A percentile compares a stretch with the other conserved stretches of the same genome.
These are phyloP conservation scores for Colletotrichum sp. DNA, from an alignment of 2,329 filamentous ascomycete species.

Conservation along the genomic window DNA sequence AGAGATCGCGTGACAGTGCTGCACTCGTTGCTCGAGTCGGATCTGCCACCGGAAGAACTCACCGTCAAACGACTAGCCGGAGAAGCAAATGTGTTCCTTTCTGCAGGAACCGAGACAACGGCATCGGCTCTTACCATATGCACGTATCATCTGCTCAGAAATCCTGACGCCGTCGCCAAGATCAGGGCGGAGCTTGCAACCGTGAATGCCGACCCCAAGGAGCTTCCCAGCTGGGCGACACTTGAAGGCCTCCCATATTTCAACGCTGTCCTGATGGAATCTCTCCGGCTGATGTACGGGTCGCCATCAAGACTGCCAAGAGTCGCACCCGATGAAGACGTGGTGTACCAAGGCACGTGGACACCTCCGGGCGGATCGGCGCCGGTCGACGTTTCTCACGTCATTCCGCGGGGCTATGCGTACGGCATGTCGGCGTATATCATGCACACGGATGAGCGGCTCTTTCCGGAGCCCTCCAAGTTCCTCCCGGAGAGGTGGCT, in stretches of 20 bases:
- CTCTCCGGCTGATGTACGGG: slow-evolving; percentile 44
- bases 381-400: slow-evolving; percentile 21
- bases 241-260: slow-evolving; percentile 42
- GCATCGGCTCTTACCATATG: neutral
- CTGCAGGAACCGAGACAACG: slow-evolving; percentile 41
- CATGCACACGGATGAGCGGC: slow-evolving; percentile 14
- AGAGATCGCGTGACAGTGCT: slow-evolving; percentile 23
- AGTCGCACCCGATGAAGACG: slow-evolving; percentile 31
- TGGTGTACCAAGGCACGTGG: slow-evolving; percentile 31
- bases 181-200: neutral
- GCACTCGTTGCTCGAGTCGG: slow-evolving; percentile 33
- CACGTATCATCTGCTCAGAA: neutral
- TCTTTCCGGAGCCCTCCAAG: neutral
- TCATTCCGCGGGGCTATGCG: slow-evolving; percentile 31
- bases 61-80: slow-evolving; percentile 35
- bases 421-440: slow-evolving; percentile 11
- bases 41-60: slow-evolving; percentile 40
- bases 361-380: neutral
- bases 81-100: slow-evolving; percentile 41
- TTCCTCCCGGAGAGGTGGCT: slow-evolving; percentile 25
- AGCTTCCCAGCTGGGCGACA: slow-evolving; percentile 18
- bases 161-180: neutral
- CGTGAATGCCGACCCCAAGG: neutral
- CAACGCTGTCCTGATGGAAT: slow-evolving; percentile 40
- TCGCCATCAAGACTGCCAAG: slow-evolving; percentile 33